Evolutionary conservation across 2,329 filamentous ascomycete species (phyloP), one percentile per base, ranked within the genome.

Genomic region (Fusarium verrucosum): DNA sequence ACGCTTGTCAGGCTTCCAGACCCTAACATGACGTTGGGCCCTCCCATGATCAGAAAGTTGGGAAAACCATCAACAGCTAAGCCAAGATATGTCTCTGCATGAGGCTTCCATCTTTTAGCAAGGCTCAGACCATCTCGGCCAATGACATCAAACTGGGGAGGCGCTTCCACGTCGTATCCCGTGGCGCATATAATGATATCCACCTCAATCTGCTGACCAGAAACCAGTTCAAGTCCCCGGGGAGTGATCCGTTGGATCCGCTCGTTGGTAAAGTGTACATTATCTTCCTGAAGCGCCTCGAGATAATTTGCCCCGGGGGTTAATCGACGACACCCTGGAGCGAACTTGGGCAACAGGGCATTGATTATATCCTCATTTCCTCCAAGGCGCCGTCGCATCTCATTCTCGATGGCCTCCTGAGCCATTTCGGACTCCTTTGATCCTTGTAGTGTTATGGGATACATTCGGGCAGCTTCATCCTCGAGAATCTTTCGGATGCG

Each of bases 11-110:
- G 73, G 30, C 77, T 79, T 8, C 82, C 82, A 41, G 79, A 78
- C 19, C 82, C 82, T 54, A 83, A 78, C 36, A 76, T 77, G 19
- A 76, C 77, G 70, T 83, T 84, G 35, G 82, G 82, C 0, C 82
- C 82, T 40, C 81, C 76, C 70, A 82, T 76, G 68, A 83, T 77
- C 38, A 84, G 75, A 58, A 78, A 77, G 73, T 84, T 85, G 5
- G 82, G 82, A 65, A 84, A 83, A 6, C 74, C 72, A 65, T 82
- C 80, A 33, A 80, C 76, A 17, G 79, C 76, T 1, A 84, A 46
- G 3, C 79, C 79, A 5, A 85, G 74, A 66, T 83, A 85, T 17
- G 76, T 75, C 36, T 80, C 76, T 3, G 80, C 76, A 30, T 75
- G 69, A 3, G 70, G 65, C 8, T 62, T 65, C 77, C 80, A 84